Percentiles rank a stretch among this genome's conserved stretches.
Conservation (phyloP, 441 rosid genomes). For the Theobroma grandiflorum region DNA sequence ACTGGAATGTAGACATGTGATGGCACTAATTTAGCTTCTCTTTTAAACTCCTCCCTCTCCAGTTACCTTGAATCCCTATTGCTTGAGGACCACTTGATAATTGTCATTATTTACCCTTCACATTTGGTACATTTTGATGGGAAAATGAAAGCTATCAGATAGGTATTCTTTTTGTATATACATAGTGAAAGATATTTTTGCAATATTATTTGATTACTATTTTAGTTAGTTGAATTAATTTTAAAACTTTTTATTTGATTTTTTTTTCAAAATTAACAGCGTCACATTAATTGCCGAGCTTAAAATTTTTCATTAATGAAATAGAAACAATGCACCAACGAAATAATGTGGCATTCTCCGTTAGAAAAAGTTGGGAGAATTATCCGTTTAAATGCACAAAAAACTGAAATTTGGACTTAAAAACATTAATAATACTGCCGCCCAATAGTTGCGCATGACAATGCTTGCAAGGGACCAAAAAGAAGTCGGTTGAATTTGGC, state of each 20-base stretch:
- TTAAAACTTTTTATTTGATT: too few relatives aligned
- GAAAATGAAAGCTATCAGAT: neutral
- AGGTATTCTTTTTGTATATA: too few relatives aligned
- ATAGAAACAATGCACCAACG: neutral
- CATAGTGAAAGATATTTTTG: neutral
- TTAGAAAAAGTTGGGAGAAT: neutral
- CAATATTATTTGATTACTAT: too few relatives aligned
- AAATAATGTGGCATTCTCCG: neutral
- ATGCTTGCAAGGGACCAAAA: conserved; percentile 9
- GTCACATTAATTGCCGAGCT: neutral
- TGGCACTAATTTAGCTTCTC: neutral
- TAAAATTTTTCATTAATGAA: neutral
- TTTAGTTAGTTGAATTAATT: too few relatives aligned
- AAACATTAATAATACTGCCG: neutral
- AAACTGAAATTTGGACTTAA: conserved; percentile 2
- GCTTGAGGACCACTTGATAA: neutral
- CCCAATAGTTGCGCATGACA: neutral
- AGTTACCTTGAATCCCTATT: conserved; percentile 2
- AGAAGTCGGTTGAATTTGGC: neutral
- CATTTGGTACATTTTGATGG: neutral
- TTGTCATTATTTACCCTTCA: neutral
- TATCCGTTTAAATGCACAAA: neutral
- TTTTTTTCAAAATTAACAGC: neutral
- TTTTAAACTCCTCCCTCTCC: neutral
- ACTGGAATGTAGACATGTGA: neutral